Evolutionary conservation across 345 rosid genomes (phyloP), one percentile per base, ranked within the genome.

Genomic region (Cardamine chenopodiifolia): DNA sequence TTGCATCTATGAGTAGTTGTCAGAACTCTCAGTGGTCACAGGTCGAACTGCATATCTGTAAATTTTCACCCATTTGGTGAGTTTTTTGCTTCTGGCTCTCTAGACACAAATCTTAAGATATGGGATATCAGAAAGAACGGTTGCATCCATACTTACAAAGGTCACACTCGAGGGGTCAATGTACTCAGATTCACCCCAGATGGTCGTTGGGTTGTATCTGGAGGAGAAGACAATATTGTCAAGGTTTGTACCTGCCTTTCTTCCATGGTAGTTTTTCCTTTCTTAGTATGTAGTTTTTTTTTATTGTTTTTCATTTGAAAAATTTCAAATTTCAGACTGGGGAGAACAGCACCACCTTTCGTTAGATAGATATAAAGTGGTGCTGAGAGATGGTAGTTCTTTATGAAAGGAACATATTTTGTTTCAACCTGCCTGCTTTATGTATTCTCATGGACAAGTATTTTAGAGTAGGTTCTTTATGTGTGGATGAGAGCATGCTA

Each of bases 141-240:
- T 4, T 96, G 97, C 73, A 92, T 96, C 83, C 99, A 96, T 85
- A 96, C 99, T 9, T 96, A 92, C 86, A 96, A 96, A 74, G 99
- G 98, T 74, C 99, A 96, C 76, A 92, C 97, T 37, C 89, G 99
- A 72, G 99, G 99, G n/a, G 95, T 96, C 78, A 96, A 80, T 82
- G 92, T 92, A 48, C 89, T 96, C 68, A 89, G 99, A 85, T 96
- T 92, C 72, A 92, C 99, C 64, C 99, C 99, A 31, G 98, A 96
- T 82, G 99, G 99, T 47, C 98, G 99, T 40, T 96, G 99, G 99
- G 86, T 96, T 80, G 99, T 96, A 34, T 96, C 99, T 20, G 98
- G 99, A 72, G 99, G 99, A 66, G 96, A 96, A 80, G 99, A 96
- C 87, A 88, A 92, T 65, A 79, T 89, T 45, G 96, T 96, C 26